A percentile compares a stretch with the other conserved stretches of the same genome.
These are phyloP conservation scores for Pythium phragmitis DNA, from an alignment of 352 stramenopile species.

Conservation along the genomic window DNA sequence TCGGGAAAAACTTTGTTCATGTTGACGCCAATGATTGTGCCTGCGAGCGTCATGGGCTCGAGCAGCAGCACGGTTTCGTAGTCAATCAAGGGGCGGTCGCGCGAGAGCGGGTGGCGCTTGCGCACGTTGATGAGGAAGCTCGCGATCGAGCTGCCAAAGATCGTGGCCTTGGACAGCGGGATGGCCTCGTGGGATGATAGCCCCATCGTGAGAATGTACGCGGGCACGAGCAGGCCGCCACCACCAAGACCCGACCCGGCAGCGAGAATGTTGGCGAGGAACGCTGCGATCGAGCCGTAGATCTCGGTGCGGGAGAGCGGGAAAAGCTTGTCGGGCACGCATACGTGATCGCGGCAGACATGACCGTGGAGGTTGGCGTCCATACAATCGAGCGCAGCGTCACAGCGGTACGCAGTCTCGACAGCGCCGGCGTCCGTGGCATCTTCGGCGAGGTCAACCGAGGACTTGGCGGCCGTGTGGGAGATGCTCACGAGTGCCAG, in stretches of 20 bases:
- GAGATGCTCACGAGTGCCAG: conserved; percentile 3
- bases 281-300: conserved; percentile 59
- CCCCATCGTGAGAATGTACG: conserved; percentile 77
- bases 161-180: conserved; percentile 79
- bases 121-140: conserved; percentile 70
- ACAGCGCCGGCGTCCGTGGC: background rate
- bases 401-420: conserved; percentile 25
- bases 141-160: conserved; percentile 78
- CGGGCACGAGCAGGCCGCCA: conserved; percentile 70
- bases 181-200: conserved; percentile 80
- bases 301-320: conserved; percentile 56
- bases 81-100: conserved; percentile 69
- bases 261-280: conserved; percentile 60
- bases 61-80: conserved; percentile 85
- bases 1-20: conserved; percentile 82
- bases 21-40: conserved; percentile 85
- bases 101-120: conserved; percentile 63
- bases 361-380: conserved; percentile 34
- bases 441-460: conserved; percentile 7
- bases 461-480: background rate
- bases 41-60: conserved; percentile 84
- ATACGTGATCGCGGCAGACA: conserved; percentile 52
- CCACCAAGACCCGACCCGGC: conserved; percentile 66
- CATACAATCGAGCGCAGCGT: conserved; percentile 50
- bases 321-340: conserved; percentile 56